These are phyloP conservation scores for Daldinia sp. DNA, from an alignment of 2,329 filamentous ascomycete species.

Conservation along the genomic window DNA sequence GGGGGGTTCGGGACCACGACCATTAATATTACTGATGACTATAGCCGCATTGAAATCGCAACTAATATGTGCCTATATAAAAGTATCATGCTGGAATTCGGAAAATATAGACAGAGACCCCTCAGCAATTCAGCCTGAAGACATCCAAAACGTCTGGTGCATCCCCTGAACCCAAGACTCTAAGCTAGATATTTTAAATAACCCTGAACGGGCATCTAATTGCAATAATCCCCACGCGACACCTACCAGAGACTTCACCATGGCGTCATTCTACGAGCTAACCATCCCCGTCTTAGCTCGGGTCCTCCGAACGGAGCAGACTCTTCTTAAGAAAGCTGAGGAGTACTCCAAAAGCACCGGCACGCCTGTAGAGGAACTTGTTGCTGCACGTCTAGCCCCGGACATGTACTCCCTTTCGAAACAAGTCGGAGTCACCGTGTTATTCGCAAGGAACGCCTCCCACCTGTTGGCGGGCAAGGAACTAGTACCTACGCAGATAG, in stretches of 20 bases:
- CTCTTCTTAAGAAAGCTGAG: constrained; percentile 51
- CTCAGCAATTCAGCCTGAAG: background rate
- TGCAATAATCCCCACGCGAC: background rate
- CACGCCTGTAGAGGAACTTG: constrained; percentile 37
- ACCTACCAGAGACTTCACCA: constrained; percentile 27
- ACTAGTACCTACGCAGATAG: constrained; percentile 38
- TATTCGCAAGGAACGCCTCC: constrained; percentile 41
- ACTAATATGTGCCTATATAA: background rate
- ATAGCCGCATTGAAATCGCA: background rate
- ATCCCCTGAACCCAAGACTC: no score
- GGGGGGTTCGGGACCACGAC: background rate
- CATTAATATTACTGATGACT: background rate
- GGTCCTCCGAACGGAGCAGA: constrained; percentile 45
- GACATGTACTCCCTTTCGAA: constrained; percentile 56
- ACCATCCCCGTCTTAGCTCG: constrained; percentile 47
- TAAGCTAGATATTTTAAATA: background rate
- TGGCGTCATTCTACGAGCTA: constrained; percentile 53
- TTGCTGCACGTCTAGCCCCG: constrained; percentile 46
- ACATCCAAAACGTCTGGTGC: background rate
- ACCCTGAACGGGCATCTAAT: background rate
- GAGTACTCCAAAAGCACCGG: constrained; percentile 44
- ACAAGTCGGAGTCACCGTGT: constrained; percentile 49
- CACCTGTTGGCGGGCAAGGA: constrained; percentile 49
- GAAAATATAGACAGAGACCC: background rate
- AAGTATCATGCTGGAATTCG: background rate